Evolutionary conservation across 176 grass and related monocot species (phyloP).

Genomic region (Eragrostis curvula): DNA sequence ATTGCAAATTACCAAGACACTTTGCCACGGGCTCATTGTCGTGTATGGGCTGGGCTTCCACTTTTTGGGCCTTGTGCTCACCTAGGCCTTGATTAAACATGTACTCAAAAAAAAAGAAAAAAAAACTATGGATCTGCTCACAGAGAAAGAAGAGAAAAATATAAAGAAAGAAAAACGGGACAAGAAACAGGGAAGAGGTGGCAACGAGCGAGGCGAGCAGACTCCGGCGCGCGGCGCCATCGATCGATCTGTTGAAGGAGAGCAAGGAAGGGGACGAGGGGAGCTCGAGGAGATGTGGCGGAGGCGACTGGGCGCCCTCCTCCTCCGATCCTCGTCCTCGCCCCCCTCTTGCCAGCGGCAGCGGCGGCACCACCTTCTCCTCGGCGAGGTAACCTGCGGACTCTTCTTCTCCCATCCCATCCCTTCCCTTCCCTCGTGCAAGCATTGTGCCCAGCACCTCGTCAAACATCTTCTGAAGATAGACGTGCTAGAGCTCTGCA

Average conservation of each 20-base stretch:
- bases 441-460: constrained; percentile 21
- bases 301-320: constrained; percentile 37
- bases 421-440: neutral
- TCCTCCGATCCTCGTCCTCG: constrained; percentile 22
- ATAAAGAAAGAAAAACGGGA: neutral
- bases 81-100: too few relatives aligned
- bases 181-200: neutral
- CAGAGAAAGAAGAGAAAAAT: neutral
- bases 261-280: neutral
- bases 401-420: neutral
- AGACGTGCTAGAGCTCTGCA: neutral
- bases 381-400: constrained; percentile 30
- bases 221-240: neutral
- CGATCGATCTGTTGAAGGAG: neutral
- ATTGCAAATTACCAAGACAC: too few relatives aligned
- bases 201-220: neutral
- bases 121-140: too few relatives aligned
- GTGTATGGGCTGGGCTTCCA: too few relatives aligned
- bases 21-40: too few relatives aligned
- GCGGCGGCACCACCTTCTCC: neutral
- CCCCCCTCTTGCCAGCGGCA: neutral
- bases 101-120: too few relatives aligned
- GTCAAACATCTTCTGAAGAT: neutral
- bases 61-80: too few relatives aligned
- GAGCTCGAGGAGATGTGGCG: constrained; percentile 32